Evolutionary conservation across 129 eudicot species (phyloP), one percentile per base, ranked within the genome.

Genomic region (Artemisia tridentata): DNA sequence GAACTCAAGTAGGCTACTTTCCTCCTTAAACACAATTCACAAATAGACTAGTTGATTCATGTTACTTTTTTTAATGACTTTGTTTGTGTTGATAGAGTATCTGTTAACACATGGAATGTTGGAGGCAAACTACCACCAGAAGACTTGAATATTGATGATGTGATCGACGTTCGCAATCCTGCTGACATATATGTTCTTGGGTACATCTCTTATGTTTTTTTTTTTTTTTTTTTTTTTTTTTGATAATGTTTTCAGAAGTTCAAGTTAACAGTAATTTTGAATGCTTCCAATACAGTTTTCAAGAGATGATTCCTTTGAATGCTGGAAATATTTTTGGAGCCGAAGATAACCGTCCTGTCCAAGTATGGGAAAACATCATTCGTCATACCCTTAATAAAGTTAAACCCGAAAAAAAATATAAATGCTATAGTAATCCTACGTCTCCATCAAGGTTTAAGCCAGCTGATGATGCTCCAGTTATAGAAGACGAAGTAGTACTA

Each of bases 291-390:
- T 66, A 25, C 86, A 92, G 98, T 72, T 84, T 93, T 73, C 99
- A 93, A 84, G 99, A 93, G 78, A 79, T 93, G 43, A 83, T 93
- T 65, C 97, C 93, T 23, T 82, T 93, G 74, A 93, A 84, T 75
- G 97, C 99, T 63, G 96, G 93, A 17, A 93, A 93, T 68, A 93
- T 93, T 31, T 87, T 93, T 78, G 99, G 96, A 3, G 85, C 91
- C 58, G 99, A 93, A 85, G 97, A 90, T 75, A 84, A 60, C 21
- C 92, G 99, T 2, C 99, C 97, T 31, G 85, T 86, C 64, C 76
- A 85, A 38, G 71, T 71, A 72, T 93, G 99, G 99, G 99, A 93
- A 84, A 84, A 75, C 56, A 68, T 90, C 21, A 93, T 93, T 11
- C 97, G 99, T 23, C 87, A 82, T 53, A 77, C 96, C 59, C 92